Percentiles rank a stretch among this genome's conserved stretches.
Conservation (phyloP, 768 basidiomycete species). For the Rhodosporidiobolus sp. region DNA sequence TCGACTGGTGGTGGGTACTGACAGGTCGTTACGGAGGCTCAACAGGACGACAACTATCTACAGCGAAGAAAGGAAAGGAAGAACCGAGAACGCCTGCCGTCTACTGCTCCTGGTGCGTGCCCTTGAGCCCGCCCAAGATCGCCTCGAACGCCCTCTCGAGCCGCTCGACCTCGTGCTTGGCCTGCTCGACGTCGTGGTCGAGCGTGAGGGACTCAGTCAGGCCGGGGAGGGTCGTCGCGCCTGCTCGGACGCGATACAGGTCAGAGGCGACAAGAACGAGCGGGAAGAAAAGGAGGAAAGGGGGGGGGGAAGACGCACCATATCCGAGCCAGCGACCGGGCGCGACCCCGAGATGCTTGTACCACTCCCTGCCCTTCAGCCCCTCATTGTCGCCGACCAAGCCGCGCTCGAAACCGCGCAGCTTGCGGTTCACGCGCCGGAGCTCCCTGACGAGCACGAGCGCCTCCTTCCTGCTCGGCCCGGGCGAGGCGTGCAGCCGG, state of each 20-base stretch:
- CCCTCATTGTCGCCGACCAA: slow-evolving; percentile 77
- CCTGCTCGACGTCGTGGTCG: slow-evolving; percentile 63
- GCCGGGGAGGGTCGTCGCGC: slow-evolving; percentile 76
- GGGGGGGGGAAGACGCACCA: slow-evolving; percentile 57
- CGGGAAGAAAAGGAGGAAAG: slow-evolving; percentile 52
- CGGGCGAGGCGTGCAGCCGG: not conserved
- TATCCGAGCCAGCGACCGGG: slow-evolving; percentile 60
- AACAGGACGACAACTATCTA: too few relatives aligned
- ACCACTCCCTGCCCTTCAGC: slow-evolving; percentile 77
- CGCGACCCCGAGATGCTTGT: slow-evolving; percentile 75
- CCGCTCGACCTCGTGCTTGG: slow-evolving; percentile 56
- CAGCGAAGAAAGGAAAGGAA: too few relatives aligned
- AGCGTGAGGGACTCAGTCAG: slow-evolving; percentile 71
- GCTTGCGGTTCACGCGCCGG: slow-evolving; percentile 2
- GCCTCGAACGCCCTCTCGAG: slow-evolving; percentile 19
- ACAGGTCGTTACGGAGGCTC: too few relatives aligned
- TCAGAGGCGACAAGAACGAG: not conserved
- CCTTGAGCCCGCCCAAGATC: not conserved
- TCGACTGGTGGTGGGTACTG: too few relatives aligned
- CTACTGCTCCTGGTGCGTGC: too few relatives aligned
- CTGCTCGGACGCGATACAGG: slow-evolving; percentile 43
- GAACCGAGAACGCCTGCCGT: not conserved
- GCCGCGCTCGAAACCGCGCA: slow-evolving; percentile 44
- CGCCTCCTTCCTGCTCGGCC: slow-evolving; percentile 48
- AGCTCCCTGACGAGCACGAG: slow-evolving; percentile 48